Evolutionary conservation across 202 grass and related monocot species (phyloP).

Genomic region (Panicum virgatum): DNA sequence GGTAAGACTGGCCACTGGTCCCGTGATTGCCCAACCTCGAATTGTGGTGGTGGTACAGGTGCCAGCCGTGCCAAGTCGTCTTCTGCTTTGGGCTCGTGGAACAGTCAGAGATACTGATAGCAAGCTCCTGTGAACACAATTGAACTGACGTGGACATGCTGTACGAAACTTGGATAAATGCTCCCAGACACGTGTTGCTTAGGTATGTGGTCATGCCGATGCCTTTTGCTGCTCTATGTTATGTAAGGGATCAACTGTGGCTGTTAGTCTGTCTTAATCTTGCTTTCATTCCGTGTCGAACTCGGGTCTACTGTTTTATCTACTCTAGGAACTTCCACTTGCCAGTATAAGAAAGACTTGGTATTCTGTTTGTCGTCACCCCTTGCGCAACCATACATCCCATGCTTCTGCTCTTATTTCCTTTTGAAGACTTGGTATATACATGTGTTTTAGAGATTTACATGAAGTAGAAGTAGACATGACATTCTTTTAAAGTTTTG

Average conservation of each 20-base stretch:
- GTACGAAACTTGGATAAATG: constrained; percentile 49
- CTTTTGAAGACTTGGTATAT: neutral
- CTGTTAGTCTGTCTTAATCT: constrained; percentile 9
- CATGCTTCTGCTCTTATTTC: neutral
- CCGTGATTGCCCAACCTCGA: constrained; percentile 66
- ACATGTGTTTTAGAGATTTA: neutral
- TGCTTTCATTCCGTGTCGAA: constrained; percentile 1
- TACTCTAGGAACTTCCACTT: constrained; percentile 7
- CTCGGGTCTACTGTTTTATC: neutral
- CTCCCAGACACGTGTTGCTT: constrained; percentile 32
- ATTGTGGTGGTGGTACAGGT: constrained; percentile 33
- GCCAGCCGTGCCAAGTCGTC: constrained; percentile 40
- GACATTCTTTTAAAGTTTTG: neutral
- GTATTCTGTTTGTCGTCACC: neutral
- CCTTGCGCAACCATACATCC: neutral
- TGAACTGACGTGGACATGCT: constrained; percentile 52
- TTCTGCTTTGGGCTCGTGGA: constrained; percentile 47
- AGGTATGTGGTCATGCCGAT: constrained; percentile 17
- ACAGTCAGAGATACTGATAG: constrained; percentile 44
- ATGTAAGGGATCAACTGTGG: constrained; percentile 2
- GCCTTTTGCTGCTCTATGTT: constrained; percentile 24
- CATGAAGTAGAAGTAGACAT: neutral
- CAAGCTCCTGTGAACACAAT: constrained; percentile 50
- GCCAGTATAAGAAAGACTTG: neutral
- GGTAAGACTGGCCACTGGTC: constrained; percentile 76